phyloP scores from a whole-genome alignment of 2,329 filamentous ascomycete genomes.

The Alternaria infectoria region DNA sequence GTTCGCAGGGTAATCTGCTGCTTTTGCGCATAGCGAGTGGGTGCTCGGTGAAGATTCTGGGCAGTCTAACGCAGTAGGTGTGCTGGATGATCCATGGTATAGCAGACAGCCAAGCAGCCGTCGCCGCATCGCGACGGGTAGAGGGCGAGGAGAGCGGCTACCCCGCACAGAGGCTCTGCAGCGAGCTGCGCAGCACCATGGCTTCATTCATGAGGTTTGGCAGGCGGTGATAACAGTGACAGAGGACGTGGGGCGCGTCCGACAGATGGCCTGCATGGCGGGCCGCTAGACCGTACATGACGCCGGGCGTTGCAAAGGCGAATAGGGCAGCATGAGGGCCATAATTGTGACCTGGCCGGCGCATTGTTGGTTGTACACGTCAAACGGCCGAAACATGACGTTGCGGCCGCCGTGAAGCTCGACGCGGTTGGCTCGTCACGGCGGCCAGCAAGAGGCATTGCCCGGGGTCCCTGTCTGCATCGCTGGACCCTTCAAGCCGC shows the following conservation, averaged over 20 bases:
- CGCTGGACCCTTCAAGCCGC: slow-evolving; percentile 1
- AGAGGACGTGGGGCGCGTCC: not conserved
- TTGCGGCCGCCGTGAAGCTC: not conserved
- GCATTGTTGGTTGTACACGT: slow-evolving; percentile 10
- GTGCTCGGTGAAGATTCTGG: slow-evolving; percentile 4
- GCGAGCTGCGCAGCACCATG: not conserved
- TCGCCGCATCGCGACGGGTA: not conserved
- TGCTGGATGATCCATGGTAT: not conserved
- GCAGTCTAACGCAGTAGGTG: slow-evolving; percentile 4
- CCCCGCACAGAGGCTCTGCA: not conserved
- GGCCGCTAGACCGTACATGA: slow-evolving; percentile 4
- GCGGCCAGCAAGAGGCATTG: not conserved
- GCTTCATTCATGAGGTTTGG: not conserved
- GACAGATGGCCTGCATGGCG: slow-evolving; percentile 4
- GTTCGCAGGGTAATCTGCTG: slow-evolving; percentile 18
- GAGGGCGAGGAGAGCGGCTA: not conserved
- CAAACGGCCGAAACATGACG: slow-evolving; percentile 12
- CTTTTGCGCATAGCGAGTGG: slow-evolving; percentile 17
- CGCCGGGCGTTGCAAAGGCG: slow-evolving; percentile 1
- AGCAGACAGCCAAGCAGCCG: not conserved
- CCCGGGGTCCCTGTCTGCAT: not conserved
- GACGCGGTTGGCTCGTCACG: slow-evolving; percentile 2
- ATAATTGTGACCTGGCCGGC: slow-evolving; percentile 5
- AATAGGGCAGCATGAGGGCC: slow-evolving; percentile 1
- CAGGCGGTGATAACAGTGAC: not conserved